Conservation (phyloP, 345 rosid species). For the Clausena lansium region DNA sequence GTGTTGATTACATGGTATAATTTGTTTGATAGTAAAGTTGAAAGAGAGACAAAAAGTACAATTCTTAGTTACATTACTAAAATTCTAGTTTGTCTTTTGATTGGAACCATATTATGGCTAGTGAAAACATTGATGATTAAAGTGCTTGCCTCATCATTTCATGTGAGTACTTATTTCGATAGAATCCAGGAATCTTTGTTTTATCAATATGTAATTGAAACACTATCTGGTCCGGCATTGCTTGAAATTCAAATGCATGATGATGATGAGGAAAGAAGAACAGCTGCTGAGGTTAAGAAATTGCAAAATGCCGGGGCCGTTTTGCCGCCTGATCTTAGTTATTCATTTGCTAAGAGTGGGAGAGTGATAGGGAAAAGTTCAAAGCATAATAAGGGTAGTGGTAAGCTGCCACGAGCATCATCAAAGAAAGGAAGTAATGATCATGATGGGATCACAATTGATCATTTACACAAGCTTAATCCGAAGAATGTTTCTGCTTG, state of each 20-base stretch:
- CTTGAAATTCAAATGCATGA: constrained; percentile 45
- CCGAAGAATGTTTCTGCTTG: constrained; percentile 84
- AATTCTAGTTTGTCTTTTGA: constrained; percentile 61
- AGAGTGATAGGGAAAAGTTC: constrained; percentile 10
- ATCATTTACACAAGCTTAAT: constrained; percentile 67
- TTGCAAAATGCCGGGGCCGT: constrained; percentile 64
- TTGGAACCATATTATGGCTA: constrained; percentile 68
- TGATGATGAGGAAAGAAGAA: constrained; percentile 46
- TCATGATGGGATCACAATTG: constrained; percentile 49
- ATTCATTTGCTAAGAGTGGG: constrained; percentile 42
- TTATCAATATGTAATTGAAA: constrained; percentile 80
- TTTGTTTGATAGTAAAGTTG: constrained; percentile 61
- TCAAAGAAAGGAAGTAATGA: constrained; percentile 24
- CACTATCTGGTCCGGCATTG: constrained; percentile 75
- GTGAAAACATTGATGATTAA: constrained; percentile 83
- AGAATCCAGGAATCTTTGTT: constrained; percentile 82
- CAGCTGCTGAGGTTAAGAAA: constrained; percentile 41
- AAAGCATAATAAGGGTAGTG: constrained; percentile 32
- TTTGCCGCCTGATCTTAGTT: constrained; percentile 59
- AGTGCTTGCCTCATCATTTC: constrained; percentile 83
- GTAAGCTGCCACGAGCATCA: constrained; percentile 31
- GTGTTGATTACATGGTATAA: constrained; percentile 71
- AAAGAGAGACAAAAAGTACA: constrained; percentile 24
- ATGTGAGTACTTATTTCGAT: constrained; percentile 89
- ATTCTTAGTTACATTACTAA: constrained; percentile 57